Conservation (phyloP, 768 basidiomycete genomes). For the Polyporus arcularius region DNA sequence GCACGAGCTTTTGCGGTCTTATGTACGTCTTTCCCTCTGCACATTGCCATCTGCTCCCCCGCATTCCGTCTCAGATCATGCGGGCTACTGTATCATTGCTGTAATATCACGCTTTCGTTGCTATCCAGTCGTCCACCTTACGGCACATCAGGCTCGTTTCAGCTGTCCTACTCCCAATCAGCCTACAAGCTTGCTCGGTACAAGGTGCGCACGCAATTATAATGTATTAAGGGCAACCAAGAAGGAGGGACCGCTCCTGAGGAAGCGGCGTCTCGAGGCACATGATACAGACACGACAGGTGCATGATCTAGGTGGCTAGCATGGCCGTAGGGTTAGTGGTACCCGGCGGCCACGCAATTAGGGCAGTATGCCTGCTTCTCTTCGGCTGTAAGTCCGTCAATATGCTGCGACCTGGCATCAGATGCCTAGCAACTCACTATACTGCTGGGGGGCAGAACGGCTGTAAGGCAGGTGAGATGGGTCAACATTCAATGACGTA, state of each 20-base stretch:
- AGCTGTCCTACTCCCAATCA: too few relatives aligned
- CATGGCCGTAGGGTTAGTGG: background rate
- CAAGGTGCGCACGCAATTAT: too few relatives aligned
- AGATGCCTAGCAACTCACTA: conserved; percentile 33
- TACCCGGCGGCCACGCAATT: conserved; percentile 36
- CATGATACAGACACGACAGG: too few relatives aligned
- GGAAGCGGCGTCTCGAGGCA: too few relatives aligned
- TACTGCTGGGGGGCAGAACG: conserved; percentile 53
- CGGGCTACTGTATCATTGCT: conserved; percentile 3
- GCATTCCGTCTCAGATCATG: background rate
- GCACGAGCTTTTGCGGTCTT: conserved; percentile 54
- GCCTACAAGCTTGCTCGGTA: background rate
- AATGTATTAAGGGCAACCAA: too few relatives aligned
- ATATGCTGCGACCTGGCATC: conserved; percentile 11
- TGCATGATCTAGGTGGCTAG: background rate
- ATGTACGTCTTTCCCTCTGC: background rate
- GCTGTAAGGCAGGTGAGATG: conserved; percentile 20
- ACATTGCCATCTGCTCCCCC: background rate
- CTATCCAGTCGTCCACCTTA: background rate
- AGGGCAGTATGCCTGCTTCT: conserved; percentile 62
- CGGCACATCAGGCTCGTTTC: background rate
- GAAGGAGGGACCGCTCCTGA: too few relatives aligned
- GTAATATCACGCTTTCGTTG: background rate
- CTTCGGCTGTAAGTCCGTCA: conserved; percentile 44
- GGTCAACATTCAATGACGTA: background rate